Evolutionary conservation across 2,329 filamentous ascomycete species (phyloP).

Genomic region (Aspergillus candidus): DNA sequence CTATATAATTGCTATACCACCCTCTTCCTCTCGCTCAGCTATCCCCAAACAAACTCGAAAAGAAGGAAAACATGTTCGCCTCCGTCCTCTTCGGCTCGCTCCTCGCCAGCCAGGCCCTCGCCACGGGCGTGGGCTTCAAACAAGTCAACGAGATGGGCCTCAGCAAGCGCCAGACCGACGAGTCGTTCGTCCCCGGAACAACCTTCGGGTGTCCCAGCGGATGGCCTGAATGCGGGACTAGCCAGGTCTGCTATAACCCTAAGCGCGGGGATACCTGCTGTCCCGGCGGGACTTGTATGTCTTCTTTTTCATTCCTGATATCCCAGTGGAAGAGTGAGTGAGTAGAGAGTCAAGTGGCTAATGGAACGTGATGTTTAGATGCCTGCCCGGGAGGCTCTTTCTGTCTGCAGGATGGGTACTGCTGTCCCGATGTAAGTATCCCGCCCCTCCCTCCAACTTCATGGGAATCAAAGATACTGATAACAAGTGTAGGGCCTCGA

Average conservation of each 20-base stretch:
- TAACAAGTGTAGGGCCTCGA: slow-evolving; percentile 1
- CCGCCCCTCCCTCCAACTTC: background rate
- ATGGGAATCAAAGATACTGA: background rate
- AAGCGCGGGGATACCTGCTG: slow-evolving; percentile 9
- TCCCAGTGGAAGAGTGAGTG: too few relatives aligned
- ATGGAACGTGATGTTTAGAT: background rate
- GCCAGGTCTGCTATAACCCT: slow-evolving; percentile 12
- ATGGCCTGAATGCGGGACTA: slow-evolving; percentile 12
- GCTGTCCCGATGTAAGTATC: slow-evolving; percentile 5
- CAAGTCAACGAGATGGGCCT: background rate
- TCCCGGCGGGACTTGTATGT: slow-evolving; percentile 10
- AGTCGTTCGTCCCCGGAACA: slow-evolving; percentile 7
- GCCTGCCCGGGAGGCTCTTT: slow-evolving; percentile 6
- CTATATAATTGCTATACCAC: too few relatives aligned
- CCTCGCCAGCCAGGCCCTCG: slow-evolving; percentile 8
- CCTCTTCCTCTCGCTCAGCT: too few relatives aligned
- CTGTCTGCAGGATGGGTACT: slow-evolving; percentile 6
- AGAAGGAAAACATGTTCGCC: slow-evolving; percentile 4
- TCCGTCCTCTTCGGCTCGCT: slow-evolving; percentile 5
- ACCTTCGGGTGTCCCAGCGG: slow-evolving; percentile 8
- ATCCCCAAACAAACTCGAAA: background rate
- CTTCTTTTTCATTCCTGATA: background rate
- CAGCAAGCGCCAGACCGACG: slow-evolving; percentile 6
- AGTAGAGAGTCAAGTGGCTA: too few relatives aligned
- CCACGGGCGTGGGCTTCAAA: background rate